Percentiles rank a stretch among this genome's conserved stretches.
phyloP scores from a whole-genome alignment of 768 basidiomycete species.

The Suillus brevipes region DNA sequence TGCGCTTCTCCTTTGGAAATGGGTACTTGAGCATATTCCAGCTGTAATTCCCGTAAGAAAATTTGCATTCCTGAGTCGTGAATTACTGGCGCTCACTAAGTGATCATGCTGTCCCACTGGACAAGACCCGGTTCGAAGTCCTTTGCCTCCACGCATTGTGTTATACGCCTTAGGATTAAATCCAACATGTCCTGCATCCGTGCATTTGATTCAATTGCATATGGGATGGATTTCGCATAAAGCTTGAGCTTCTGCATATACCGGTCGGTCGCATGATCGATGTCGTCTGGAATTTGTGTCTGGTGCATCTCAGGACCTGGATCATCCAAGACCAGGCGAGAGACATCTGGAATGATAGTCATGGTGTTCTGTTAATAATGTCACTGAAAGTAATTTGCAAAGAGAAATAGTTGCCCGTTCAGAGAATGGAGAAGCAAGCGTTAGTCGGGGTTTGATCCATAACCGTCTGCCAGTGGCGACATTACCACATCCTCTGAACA shows the following conservation, averaged over 20 bases:
- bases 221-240: slow-evolving; percentile 70
- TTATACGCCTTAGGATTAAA: slow-evolving; percentile 64
- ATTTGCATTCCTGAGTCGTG: slow-evolving; percentile 8
- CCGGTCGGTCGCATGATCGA: slow-evolving; percentile 37
- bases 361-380: neutral
- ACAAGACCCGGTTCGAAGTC: slow-evolving; percentile 81
- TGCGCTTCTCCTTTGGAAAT: slow-evolving; percentile 76
- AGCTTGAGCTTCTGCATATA: slow-evolving; percentile 60
- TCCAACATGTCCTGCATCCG: slow-evolving; percentile 78
- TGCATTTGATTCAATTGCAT: slow-evolving; percentile 73
- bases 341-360: slow-evolving; percentile 50
- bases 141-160: slow-evolving; percentile 73
- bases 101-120: slow-evolving; percentile 79
- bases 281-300: slow-evolving; percentile 33
- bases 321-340: slow-evolving; percentile 45
- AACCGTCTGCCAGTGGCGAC: neutral
- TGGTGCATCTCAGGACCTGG: slow-evolving; percentile 17
- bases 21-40: slow-evolving; percentile 87
- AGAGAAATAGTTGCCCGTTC: neutral
- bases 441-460: slow-evolving; percentile 8
- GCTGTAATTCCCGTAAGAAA: slow-evolving; percentile 38
- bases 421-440: neutral
- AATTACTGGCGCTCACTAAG: slow-evolving; percentile 52
- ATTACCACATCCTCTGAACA: neutral
- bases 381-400: slow-evolving; percentile 1